A percentile compares a stretch with the other conserved stretches of the same genome.
These are phyloP conservation scores for Colletotrichum noveboracense DNA, from an alignment of 2,329 filamentous ascomycete genomes.

Conservation along the genomic window DNA sequence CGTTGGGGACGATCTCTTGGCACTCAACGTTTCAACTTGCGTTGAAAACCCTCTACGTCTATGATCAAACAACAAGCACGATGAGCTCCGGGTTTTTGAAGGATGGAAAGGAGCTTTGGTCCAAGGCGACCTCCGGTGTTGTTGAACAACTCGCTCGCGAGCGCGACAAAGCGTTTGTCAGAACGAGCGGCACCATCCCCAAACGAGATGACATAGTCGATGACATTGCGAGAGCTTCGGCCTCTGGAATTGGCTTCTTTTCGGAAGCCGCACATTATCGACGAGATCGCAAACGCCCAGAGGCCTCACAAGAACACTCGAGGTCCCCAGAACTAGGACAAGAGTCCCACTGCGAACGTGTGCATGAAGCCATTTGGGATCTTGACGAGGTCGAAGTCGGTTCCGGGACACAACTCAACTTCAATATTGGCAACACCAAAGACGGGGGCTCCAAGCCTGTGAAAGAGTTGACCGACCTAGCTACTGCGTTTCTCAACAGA, in stretches of 20 bases:
- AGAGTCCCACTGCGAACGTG: neutral
- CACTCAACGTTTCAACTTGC: neutral
- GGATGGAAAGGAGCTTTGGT: neutral
- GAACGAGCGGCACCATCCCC: neutral
- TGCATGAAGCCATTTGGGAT: neutral
- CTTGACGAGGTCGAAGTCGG: neutral
- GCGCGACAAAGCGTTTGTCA: neutral
- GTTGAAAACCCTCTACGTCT: neutral
- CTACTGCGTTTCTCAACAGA: neutral
- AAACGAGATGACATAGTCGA: conserved; percentile 17
- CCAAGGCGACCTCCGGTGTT: neutral
- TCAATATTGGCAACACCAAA: neutral
- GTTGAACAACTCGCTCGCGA: neutral
- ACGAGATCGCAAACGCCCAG: conserved; percentile 18
- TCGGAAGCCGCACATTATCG: conserved; percentile 24
- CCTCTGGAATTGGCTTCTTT: conserved; percentile 21
- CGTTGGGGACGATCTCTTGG: neutral
- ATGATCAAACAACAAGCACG: too few species aligned
- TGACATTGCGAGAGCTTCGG: conserved; percentile 17
- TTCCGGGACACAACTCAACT: accelerated
- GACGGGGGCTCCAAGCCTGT: neutral
- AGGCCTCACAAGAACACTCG: neutral
- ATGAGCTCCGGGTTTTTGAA: neutral
- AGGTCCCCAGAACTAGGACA: neutral
- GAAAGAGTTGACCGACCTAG: neutral